Base-by-base conservation (phyloP, 345 rosid species). In the Kernera saxatilis region DNA sequence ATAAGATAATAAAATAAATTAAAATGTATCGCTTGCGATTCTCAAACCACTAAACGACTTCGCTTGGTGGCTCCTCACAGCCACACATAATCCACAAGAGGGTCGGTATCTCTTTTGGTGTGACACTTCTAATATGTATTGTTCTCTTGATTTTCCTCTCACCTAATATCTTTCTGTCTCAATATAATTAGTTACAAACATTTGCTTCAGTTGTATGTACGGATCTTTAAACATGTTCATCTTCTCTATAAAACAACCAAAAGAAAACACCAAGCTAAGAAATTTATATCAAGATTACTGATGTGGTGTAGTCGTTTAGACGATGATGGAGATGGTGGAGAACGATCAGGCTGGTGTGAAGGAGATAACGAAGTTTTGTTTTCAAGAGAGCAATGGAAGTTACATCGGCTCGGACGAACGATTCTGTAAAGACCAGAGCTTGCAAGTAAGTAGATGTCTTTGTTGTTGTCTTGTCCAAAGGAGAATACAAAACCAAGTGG, bases 351-450 rank as follows among this genome's bases (percentile, higher is more conserved):
- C 37, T 77, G 62, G 0, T 79, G 78, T 14, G 62, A 67, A 77
- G 71, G 80, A 26, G 56, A 37, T 15, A 37, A 49, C 0, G 78
- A 73, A 0, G 90, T 79, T 19, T 22, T 70, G 37, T 73, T 89
- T 79, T 90, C 98, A 79, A 80, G 88, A 2, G 92, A 59, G 79
- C 98, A 93, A 45, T 72, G 71, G 64, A 87, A 88, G 64, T 63
- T 86, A 84, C 97, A 93, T 8, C 90, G 97, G 61, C 96, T 84
- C 0, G 98, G 98, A 2, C 79, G 89, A 45, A 83, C 92, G 15
- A 88, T 86, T 81, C 96, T 79, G 46, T 93, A 90, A 40, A 93
- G 79, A 12, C 98, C 98, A 15, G 74, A 67, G 75, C 77, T 90
- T 21, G 96, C 62, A 29, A 93, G 83, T 48, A 88, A 27, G 56